These are phyloP conservation scores for Apiotrichum siamense DNA, from an alignment of 1,284 basidiomycete species.

Conservation along the genomic window DNA sequence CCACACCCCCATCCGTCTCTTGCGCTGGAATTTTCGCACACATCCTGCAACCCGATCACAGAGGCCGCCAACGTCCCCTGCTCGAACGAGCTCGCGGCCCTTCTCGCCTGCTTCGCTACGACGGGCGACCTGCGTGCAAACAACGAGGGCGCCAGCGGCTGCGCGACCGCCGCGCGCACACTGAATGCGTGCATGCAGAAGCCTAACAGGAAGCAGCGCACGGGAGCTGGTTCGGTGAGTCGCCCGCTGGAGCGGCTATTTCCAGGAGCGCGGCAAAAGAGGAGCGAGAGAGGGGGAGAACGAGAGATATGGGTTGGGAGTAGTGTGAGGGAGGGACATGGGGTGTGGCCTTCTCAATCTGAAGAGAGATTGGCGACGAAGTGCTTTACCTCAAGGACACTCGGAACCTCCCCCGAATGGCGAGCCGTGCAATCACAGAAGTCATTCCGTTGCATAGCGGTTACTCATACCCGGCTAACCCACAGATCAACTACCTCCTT, in stretches of 20 bases:
- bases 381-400: too few relatives aligned
- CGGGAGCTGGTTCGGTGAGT: slow-evolving; percentile 11
- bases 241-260: background rate
- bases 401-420: too few relatives aligned
- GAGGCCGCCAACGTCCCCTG: slow-evolving; percentile 59
- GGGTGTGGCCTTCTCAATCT: too few relatives aligned
- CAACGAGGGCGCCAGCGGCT: slow-evolving; percentile 49
- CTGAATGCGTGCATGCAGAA: slow-evolving; percentile 74
- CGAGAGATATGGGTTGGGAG: background rate
- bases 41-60: slow-evolving; percentile 25
- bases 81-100: slow-evolving; percentile 65
- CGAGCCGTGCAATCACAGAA: background rate
- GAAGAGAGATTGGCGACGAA: too few relatives aligned
- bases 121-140: slow-evolving; percentile 61
- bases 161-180: slow-evolving; percentile 60
- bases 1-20: too few relatives aligned
- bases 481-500: slow-evolving; percentile 19
- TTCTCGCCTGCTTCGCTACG: slow-evolving; percentile 91
- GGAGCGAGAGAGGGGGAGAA: background rate
- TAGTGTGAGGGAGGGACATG: too few relatives aligned
- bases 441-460: background rate
- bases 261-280: background rate
- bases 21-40: too few relatives aligned
- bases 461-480: too few relatives aligned
- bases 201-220: background rate